Evolutionary conservation across 345 rosid species (phyloP), one percentile per base, ranked within the genome.

Genomic region (Hevea brasiliensis): DNA sequence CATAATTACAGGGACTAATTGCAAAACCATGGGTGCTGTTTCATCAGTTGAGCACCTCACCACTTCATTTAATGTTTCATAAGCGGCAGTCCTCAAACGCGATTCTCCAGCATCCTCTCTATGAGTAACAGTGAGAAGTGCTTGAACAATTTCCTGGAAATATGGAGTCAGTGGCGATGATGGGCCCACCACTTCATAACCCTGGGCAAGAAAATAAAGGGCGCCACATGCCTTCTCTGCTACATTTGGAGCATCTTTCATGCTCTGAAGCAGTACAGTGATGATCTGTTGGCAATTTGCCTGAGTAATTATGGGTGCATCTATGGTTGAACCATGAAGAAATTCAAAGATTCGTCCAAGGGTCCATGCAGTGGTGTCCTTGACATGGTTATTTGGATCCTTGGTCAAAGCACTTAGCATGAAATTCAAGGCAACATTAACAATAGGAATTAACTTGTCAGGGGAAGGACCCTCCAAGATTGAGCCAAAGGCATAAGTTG

Each of bases 141-240:
- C 83, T 74, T 88, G 87, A 58, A 88, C 88, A 47, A 89, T 88
- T 68, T 89, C 94, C 74, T 89, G 90, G 85, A 89, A 89, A 61
- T 81, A 89, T 26, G 94, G 89, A 45, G 94, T 85, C 61, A 89
- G 58, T 3, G 90, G 94, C 76, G 90, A 85, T 50, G 82, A 79
- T 15, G 82, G 79, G 68, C 83, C 87, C 0, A 79, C 74, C 40
- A 87, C 91, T 79, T 88, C 95, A 68, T 83, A 90, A 67, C 92
- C 92, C 63, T 90, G 95, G 58, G 90, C 89, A 69, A 88, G 87
- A 44, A 88, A 88, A 74, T 85, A 88, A 18, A 88, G 87, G 61
- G 92, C 92, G 24, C 90, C 92, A 71, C 92, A 88, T 72, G 92
- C 92, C 78, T 88, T 88, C 80, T 87, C 92, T 0, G 92, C 90